Percentiles rank a stretch among this genome's conserved stretches.
These are phyloP conservation scores for Suhomyces chickasaworum DNA, from an alignment of 1,139 yeast species.

Conservation along the genomic window DNA sequence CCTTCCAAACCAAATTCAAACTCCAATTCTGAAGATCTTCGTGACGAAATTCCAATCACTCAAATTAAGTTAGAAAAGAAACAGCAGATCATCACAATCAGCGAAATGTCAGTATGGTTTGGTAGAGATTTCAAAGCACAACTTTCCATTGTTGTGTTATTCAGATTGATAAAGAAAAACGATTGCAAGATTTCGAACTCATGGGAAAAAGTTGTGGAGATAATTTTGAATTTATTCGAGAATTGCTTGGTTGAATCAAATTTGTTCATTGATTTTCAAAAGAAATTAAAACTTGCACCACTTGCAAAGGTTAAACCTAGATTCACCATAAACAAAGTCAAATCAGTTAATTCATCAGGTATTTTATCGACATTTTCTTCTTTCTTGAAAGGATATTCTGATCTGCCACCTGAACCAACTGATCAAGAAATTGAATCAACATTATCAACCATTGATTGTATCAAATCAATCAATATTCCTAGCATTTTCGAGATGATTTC, in stretches of 20 bases:
- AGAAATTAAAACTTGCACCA: constrained; percentile 48
- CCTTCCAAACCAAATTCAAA: constrained; percentile 1
- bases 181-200: constrained; percentile 49
- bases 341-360: constrained; percentile 68
- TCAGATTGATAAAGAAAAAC: constrained; percentile 69
- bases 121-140: constrained; percentile 94
- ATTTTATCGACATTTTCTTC: constrained; percentile 88
- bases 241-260: constrained; percentile 74
- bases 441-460: constrained; percentile 77
- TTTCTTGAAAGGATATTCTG: constrained; percentile 82
- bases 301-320: constrained; percentile 68
- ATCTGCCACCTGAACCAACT: constrained; percentile 87
- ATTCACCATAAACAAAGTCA: constrained; percentile 60
- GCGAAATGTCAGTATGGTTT: constrained; percentile 78
- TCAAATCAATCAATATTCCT: constrained; percentile 63
- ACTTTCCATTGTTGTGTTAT: constrained; percentile 79
- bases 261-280: constrained; percentile 64
- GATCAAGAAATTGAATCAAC: constrained; percentile 91
- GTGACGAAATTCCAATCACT: constrained; percentile 52
- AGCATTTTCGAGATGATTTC: constrained; percentile 50
- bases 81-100: constrained; percentile 65
- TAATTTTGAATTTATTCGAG: constrained; percentile 67
- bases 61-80: constrained; percentile 52
- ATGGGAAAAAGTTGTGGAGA: constrained; percentile 64
- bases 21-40: constrained; percentile 30